Evolutionary conservation across 2,329 filamentous ascomycete species (phyloP), one percentile per base, ranked within the genome.

Genomic region (Colletotrichum cuscutae): DNA sequence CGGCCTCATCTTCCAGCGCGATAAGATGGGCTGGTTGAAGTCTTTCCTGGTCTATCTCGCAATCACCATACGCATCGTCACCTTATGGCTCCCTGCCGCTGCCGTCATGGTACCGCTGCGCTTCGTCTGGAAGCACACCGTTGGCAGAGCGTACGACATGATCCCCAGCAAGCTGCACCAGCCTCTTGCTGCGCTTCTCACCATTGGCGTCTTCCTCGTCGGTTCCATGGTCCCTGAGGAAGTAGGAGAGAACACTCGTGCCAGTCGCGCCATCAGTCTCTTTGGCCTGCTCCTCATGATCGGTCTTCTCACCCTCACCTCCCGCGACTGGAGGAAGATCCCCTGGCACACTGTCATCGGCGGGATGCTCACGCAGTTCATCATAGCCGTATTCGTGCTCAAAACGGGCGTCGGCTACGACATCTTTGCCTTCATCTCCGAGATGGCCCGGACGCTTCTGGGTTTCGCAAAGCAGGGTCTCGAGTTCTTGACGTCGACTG

Each of bases 391-490:
- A 1, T 72, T 72, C 46, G 70, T 72, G 13, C 54, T 72, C 13
- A 72, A 72, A 32, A 72, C 70, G 9, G 63, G 66, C 32, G 65
- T 70, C 7, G 64, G 71, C 30, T 74, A 89, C 81, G 92, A 94
- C 80, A 94, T 94, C 78, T 95, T 95, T 86, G 88, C 89, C 80
- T 94, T 94, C 82, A 87, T 95, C 76, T 93, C 92, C 2, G 82
- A 82, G 58, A 85, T 94, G 7, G 92, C 92, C 3, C 87, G 88
- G 53, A 84, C 87, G 60, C 84, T 94, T 11, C 85, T 95, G 5
- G 87, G 89, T 7, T 94, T 92, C 77, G 91, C 92, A 37, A 83
- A 84, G 19, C 78, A 92, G 30, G 92, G 92, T 78, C 88, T 91
- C 0, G 77, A 79, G 1, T 95, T 94, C 82, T 80, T 95, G 74